phyloP scores from a whole-genome alignment of 1,284 basidiomycete species.

The Cryptococcus sp. region DNA sequence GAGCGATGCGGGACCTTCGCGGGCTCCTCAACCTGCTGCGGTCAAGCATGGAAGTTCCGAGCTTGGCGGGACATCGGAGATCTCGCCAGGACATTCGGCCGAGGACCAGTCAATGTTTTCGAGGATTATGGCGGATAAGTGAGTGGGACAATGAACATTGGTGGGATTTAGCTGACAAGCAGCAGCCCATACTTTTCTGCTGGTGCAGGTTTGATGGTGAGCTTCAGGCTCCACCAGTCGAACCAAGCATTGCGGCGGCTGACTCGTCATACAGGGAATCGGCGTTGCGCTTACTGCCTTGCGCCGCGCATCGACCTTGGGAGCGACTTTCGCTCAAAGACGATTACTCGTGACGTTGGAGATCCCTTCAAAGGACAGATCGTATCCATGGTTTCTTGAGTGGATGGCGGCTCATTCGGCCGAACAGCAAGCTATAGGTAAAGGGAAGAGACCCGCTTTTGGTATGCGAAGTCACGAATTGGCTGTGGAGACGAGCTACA shows the following conservation, averaged over 20 bases:
- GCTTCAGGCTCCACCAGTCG: constrained; percentile 17
- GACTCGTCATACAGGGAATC: constrained; percentile 63
- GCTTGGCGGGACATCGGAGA: not conserved
- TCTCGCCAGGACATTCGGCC: constrained; percentile 12
- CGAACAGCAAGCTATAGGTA: constrained; percentile 4
- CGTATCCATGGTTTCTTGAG: constrained; percentile 95
- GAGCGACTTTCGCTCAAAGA: constrained; percentile 74
- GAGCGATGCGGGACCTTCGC: constrained; percentile 22
- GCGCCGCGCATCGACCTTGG: constrained; percentile 69
- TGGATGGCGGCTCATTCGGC: constrained; percentile 74
- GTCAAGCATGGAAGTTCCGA: not conserved
- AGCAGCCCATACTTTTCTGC: constrained; percentile 92
- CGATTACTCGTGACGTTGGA: constrained; percentile 93
- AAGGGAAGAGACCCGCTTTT: constrained; percentile 36
- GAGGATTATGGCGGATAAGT: constrained; percentile 48
- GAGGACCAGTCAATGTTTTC: constrained; percentile 20
- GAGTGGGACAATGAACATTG: constrained; percentile 5
- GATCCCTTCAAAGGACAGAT: constrained; percentile 91
- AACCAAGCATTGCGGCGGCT: constrained; percentile 9
- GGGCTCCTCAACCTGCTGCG: not conserved
- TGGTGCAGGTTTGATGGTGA: constrained; percentile 91
- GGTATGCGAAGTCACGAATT: constrained; percentile 84
- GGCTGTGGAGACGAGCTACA: constrained; percentile 87
- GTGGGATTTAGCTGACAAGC: not conserved
- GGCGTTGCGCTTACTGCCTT: constrained; percentile 77